Evolutionary conservation across 1,284 basidiomycete species (phyloP).

Genomic region (Veloporphyrellus conicus): DNA sequence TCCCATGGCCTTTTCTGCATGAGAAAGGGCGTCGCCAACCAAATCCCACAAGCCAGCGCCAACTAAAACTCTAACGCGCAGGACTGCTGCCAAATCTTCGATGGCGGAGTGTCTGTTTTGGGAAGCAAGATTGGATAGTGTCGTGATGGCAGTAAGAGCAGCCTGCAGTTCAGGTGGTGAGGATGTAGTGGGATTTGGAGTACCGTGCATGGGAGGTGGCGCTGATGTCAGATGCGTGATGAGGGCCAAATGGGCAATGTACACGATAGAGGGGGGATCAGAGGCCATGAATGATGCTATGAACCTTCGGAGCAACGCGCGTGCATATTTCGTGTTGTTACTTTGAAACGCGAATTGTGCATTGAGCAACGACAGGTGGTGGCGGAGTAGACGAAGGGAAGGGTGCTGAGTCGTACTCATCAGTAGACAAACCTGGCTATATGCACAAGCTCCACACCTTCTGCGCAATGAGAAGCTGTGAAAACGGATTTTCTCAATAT

Average conservation of each 20-base stretch:
- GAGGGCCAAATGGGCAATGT: conserved; percentile 50
- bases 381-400: conserved; percentile 53
- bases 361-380: conserved; percentile 55
- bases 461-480: conserved; percentile 56
- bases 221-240: conserved; percentile 42
- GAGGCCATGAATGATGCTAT: conserved; percentile 44
- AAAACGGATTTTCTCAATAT: conserved; percentile 1
- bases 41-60: conserved; percentile 50
- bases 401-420: conserved; percentile 45
- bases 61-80: conserved; percentile 52
- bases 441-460: conserved; percentile 41
- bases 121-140: conserved; percentile 40
- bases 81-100: conserved; percentile 43
- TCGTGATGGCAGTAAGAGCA: conserved; percentile 42
- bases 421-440: conserved; percentile 8
- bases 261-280: conserved; percentile 50
- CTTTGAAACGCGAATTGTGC: conserved; percentile 43
- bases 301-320: conserved; percentile 51
- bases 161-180: conserved; percentile 29
- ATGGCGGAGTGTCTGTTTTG: conserved; percentile 43
- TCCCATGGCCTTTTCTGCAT: conserved; percentile 45
- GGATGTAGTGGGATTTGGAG: conserved; percentile 3
- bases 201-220: conserved; percentile 3
- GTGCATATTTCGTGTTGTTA: conserved; percentile 56
- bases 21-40: conserved; percentile 42